Percentiles rank a stretch among this genome's conserved stretches.
phyloP scores from a whole-genome alignment of 1,284 basidiomycete genomes.

The Puccinia horiana region DNA sequence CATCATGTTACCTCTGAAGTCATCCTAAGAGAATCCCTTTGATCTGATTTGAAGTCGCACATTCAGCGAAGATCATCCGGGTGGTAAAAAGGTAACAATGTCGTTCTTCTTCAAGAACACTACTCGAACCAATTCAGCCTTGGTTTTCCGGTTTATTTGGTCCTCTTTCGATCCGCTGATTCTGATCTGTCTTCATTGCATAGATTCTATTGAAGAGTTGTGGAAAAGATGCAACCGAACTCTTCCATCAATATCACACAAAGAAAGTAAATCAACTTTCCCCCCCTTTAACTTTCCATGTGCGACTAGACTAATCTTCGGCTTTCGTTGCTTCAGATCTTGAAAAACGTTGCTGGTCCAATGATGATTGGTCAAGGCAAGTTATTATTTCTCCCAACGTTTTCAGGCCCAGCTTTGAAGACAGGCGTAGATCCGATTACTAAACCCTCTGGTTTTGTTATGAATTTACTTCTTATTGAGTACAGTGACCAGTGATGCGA shows the following conservation, averaged over 20 bases:
- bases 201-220: conserved; percentile 36
- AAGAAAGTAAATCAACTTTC: conserved; percentile 23
- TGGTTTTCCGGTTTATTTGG: not conserved
- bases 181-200: not conserved
- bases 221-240: conserved; percentile 37
- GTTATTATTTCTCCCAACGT: not conserved
- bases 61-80: conserved; percentile 38
- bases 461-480: not conserved
- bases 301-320: not conserved
- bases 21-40: not conserved
- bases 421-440: not conserved
- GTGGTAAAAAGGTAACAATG: conserved; percentile 28
- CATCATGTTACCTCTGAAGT: not conserved
- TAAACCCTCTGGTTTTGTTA: not conserved
- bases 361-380: conserved; percentile 34
- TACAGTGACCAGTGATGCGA: not conserved
- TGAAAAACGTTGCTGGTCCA: not conserved
- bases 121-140: not conserved
- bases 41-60: not conserved
- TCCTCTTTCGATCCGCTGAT: too few species aligned
- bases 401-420: not conserved
- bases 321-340: not conserved
- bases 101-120: not conserved
- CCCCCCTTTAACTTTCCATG: not conserved
- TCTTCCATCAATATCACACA: conserved; percentile 34